Base-by-base conservation (phyloP, 2,329 filamentous ascomycete genomes). In the Fusarium hainanense region DNA sequence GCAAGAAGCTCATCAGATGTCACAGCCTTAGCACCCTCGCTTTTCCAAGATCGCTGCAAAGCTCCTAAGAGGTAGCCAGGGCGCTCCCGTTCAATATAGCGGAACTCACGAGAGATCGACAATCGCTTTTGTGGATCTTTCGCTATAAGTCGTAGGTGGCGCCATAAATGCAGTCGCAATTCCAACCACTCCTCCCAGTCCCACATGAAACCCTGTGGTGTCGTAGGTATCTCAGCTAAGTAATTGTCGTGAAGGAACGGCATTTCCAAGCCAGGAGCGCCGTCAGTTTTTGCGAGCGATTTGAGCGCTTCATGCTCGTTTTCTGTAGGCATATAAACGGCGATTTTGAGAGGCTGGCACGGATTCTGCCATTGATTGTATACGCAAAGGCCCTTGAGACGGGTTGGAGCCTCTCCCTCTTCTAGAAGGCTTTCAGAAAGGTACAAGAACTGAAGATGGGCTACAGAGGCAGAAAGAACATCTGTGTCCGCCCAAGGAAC, bases 131-230 rank as follows among this genome's bases (percentile, higher is more conserved):
- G 28, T 0, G 40, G 2, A 1, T 14, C 10, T 9, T 14, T 41
- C 7, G 40, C 25, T 3, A 41, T 41, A 3, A 73, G 52, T 16
- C 25, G 28, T 1, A 73, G 28, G 21, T 63, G 28, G 4, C 56
- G 55, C 7, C 57, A 54, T 4, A 75, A 8, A 14, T n/a, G 37
- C 4, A 69, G 30, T 7, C 61, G 52, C 1, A 30, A 1, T 23
- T 65, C 34, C 18, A 75, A n/a, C 73, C 72, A 75, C 6, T 60
- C 37, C 3, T 41, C 21, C 71, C 73, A 75, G 3, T 50, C 23
- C 34, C 2, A 20, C 1, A 5, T 55, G 43, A 9, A 6, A n/a
- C 55, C 63, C 8, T 46, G 7, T 7, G 73, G 71, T 0, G 49
- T 64, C 12, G 9, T 12, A 1, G 71, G 69, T 3, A 30, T 37